Conservation (phyloP, 176 grass and related monocot species). For the Rhynchospora tenuis region DNA sequence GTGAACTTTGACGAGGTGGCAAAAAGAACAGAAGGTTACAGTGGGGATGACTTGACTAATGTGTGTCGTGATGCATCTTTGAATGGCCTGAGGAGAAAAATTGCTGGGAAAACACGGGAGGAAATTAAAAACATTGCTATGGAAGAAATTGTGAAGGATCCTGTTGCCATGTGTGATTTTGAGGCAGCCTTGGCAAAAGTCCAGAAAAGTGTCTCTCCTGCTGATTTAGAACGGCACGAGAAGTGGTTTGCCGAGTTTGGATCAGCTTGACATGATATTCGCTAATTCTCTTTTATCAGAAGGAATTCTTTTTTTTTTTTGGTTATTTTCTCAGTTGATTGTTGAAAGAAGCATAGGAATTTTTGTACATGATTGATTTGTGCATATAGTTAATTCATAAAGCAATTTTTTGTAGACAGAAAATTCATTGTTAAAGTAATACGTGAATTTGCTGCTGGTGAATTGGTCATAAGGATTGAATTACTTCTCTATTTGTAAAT, state of each 20-base stretch:
- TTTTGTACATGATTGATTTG: neutral
- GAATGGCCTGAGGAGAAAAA: slow-evolving; percentile 95
- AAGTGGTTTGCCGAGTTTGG: slow-evolving; percentile 95
- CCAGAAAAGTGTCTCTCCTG: slow-evolving; percentile 79
- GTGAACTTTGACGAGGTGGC: slow-evolving; percentile 77
- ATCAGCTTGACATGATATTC: slow-evolving; percentile 33
- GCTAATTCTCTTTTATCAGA: neutral
- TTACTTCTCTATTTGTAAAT: too few species aligned
- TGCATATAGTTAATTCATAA: neutral
- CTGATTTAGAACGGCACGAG: slow-evolving; percentile 80
- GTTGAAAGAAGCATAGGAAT: neutral
- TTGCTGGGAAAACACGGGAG: slow-evolving; percentile 84
- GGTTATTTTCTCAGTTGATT: neutral
- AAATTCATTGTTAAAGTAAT: too few species aligned
- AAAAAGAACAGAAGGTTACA: slow-evolving; percentile 74
- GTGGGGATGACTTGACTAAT: slow-evolving; percentile 89
- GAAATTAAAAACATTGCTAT: slow-evolving; percentile 92
- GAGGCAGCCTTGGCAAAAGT: slow-evolving; percentile 75
- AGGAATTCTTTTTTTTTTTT: neutral
- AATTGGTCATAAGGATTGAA: too few species aligned
- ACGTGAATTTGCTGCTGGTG: too few species aligned
- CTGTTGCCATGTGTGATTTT: slow-evolving; percentile 88
- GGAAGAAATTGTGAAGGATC: slow-evolving; percentile 89
- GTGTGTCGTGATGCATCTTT: slow-evolving; percentile 95
- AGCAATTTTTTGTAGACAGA: neutral